Conservation (phyloP, 768 basidiomycete species). For the Trametes cinnabarina region DNA sequence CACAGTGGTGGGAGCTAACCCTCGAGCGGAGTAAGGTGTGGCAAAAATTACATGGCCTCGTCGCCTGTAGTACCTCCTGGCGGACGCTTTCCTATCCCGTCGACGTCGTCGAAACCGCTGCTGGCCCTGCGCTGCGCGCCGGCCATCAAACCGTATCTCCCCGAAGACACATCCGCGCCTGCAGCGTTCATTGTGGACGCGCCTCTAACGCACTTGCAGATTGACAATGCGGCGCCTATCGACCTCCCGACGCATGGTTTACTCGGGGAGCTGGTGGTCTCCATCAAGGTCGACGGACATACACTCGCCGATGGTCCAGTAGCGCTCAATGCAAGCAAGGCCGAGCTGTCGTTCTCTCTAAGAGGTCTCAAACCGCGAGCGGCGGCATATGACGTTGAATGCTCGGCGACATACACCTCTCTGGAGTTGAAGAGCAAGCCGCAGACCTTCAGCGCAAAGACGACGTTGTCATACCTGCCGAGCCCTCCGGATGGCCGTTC, state of each 20-base stretch:
- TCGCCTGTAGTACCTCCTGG: conserved; percentile 44
- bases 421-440: conserved; percentile 4
- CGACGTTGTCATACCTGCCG: conserved; percentile 42
- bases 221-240: conserved; percentile 37
- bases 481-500: conserved; percentile 33
- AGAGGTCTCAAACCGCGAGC: conserved; percentile 29
- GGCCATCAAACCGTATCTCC: conserved; percentile 46
- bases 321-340: conserved; percentile 38
- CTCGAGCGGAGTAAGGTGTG: conserved; percentile 39
- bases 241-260: conserved; percentile 16
- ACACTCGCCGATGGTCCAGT: conserved; percentile 29
- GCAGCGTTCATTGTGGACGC: conserved; percentile 40
- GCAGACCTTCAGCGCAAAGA: conserved; percentile 34
- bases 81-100: conserved; percentile 42
- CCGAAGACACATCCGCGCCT: conserved; percentile 34
- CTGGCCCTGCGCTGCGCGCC: conserved; percentile 48
- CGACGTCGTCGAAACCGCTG: conserved; percentile 35
- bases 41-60: conserved; percentile 46
- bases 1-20: not conserved
- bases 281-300: conserved; percentile 31
- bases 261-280: conserved; percentile 24
- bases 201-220: conserved; percentile 34
- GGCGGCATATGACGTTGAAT: conserved; percentile 34
- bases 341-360: conserved; percentile 36
- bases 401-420: conserved; percentile 31